These are phyloP conservation scores for Alternaria viburni DNA, from an alignment of 2,329 filamentous ascomycete species.

Conservation along the genomic window DNA sequence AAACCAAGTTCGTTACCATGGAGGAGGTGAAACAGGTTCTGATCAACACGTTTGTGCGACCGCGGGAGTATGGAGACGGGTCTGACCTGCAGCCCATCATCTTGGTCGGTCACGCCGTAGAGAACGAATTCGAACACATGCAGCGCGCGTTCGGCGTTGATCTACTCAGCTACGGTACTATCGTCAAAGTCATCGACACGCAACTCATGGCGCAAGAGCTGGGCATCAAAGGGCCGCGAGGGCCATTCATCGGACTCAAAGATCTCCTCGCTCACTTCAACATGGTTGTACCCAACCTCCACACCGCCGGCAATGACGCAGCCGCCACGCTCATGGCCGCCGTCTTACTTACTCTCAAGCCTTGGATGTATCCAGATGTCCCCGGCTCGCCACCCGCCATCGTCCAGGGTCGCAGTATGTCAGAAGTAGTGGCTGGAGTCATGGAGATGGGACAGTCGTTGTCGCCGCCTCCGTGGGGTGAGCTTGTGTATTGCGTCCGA, in stretches of 20 bases:
- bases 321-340: constrained; percentile 22
- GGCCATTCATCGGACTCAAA: constrained; percentile 13
- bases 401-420: neutral
- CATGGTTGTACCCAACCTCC: constrained; percentile 10
- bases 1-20: constrained; percentile 15
- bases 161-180: constrained; percentile 10
- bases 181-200: constrained; percentile 27
- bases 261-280: constrained; percentile 19
- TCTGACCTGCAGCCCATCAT: constrained; percentile 21
- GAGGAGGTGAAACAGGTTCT: constrained; percentile 10
- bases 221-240: constrained; percentile 5
- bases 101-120: constrained; percentile 21
- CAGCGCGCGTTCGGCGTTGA: constrained; percentile 15
- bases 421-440: neutral
- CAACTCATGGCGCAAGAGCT: constrained; percentile 19
- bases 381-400: neutral
- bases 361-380: constrained; percentile 4
- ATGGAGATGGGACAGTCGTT: neutral
- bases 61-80: neutral
- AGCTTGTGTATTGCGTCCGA: constrained; percentile 5
- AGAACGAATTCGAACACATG: constrained; percentile 19
- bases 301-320: constrained; percentile 25
- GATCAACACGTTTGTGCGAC: constrained; percentile 12
- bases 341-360: constrained; percentile 10
- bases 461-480: constrained; percentile 12